Conservation (phyloP, 2,329 filamentous ascomycete species). For the Alternaria postmessia region DNA sequence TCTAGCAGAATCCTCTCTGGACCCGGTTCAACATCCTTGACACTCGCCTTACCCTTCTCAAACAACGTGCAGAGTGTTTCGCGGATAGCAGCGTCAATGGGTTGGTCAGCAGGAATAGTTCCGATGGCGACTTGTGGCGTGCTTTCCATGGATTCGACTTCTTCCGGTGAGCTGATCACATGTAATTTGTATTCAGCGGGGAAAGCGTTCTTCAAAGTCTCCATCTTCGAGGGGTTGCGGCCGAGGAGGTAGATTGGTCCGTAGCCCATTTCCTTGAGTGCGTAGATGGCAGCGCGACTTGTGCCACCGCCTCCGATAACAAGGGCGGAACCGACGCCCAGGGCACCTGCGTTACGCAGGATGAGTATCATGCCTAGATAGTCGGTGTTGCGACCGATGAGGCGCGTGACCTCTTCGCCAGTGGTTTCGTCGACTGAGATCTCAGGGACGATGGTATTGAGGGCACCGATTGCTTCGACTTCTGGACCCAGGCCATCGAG, state of each 20-base stretch:
- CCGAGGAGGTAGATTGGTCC: conserved; percentile 87
- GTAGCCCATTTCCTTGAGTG: conserved; percentile 83
- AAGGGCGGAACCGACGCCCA: conserved; percentile 65
- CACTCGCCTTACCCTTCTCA: conserved; percentile 36
- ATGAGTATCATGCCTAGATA: conserved; percentile 91
- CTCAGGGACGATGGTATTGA: conserved; percentile 87
- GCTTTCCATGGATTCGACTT: conserved; percentile 56
- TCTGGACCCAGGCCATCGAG: conserved; percentile 83
- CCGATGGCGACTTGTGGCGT: conserved; percentile 79
- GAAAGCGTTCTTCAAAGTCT: conserved; percentile 74
- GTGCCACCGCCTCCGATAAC: conserved; percentile 94
- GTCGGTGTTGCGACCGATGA: conserved; percentile 93
- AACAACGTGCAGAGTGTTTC: conserved; percentile 69
- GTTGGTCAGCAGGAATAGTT: conserved; percentile 87
- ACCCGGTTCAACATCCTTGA: conserved; percentile 21
- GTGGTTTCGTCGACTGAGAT: conserved; percentile 45
- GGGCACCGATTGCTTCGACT: conserved; percentile 83
- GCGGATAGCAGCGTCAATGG: conserved; percentile 76
- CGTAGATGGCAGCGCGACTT: conserved; percentile 88
- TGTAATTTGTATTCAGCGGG: conserved; percentile 74
- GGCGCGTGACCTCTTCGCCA: conserved; percentile 56
- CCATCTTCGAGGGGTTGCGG: conserved; percentile 73
- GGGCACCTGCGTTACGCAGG: conserved; percentile 70
- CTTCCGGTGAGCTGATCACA: conserved; percentile 59
- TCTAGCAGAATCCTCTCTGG: conserved; percentile 73